A percentile compares a stretch with the other conserved stretches of the same genome.
Evolutionary conservation across 352 stramenopile genomes (phyloP).

Genomic region (Globisporangium acanthophoron): DNA sequence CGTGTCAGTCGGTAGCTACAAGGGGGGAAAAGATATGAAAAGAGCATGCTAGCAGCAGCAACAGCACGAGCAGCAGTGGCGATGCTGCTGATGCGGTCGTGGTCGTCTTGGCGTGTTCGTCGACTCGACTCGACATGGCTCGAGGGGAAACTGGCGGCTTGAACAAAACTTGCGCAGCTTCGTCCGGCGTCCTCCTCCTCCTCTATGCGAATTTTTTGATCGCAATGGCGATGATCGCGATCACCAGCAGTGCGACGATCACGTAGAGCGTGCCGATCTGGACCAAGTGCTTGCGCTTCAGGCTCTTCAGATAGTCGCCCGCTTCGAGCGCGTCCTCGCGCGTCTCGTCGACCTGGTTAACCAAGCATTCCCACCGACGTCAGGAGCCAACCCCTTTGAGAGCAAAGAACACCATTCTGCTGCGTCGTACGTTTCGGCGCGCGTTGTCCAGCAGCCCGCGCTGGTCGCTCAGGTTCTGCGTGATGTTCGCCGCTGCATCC

Average conservation of each 20-base stretch:
- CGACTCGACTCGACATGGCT: neutral
- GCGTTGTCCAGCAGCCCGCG: constrained; percentile 64
- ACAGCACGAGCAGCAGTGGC: too few relatives aligned
- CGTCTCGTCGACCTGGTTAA: constrained; percentile 44
- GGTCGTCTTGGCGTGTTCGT: too few relatives aligned
- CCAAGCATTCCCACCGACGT: neutral
- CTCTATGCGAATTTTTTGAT: constrained; percentile 39
- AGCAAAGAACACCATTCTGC: neutral
- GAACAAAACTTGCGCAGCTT: neutral
- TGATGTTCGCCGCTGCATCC: constrained; percentile 51
- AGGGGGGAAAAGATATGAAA: neutral
- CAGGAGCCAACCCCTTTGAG: neutral
- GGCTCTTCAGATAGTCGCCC: constrained; percentile 55
- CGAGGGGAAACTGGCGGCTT: neutral
- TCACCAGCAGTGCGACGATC: constrained; percentile 53
- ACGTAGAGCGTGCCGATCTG: constrained; percentile 77
- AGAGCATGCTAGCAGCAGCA: neutral
- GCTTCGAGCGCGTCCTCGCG: constrained; percentile 68
- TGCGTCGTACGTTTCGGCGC: constrained; percentile 47
- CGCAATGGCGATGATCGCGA: constrained; percentile 61
- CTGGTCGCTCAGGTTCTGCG: constrained; percentile 47
- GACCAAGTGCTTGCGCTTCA: constrained; percentile 70
- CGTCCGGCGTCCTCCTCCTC: neutral
- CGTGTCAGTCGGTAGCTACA: too few relatives aligned
- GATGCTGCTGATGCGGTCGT: too few relatives aligned